Evolutionary conservation across 2,329 filamentous ascomycete genomes (phyloP), one percentile per base, ranked within the genome.

Genomic region (Penicillium vulpinum): DNA sequence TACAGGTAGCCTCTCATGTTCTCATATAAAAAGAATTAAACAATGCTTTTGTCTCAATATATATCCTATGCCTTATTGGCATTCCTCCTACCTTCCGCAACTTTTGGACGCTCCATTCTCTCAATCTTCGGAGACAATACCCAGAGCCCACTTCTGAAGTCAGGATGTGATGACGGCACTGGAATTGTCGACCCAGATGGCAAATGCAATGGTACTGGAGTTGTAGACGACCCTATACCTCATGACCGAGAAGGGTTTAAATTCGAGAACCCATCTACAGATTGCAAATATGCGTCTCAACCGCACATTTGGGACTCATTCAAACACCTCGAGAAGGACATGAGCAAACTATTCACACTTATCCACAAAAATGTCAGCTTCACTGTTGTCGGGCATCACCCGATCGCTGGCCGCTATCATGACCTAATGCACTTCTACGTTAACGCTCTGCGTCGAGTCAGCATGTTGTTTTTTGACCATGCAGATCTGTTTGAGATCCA

Each of bases 381-480:
- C 54, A 70, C 68, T 1, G 68, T 73, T 11, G 64, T 72, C 11
- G 70, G 70, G 13, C 67, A 71, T 45, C 70, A 73, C 38, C 70
- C 71, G 2, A 66, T 71, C 18, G 69, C 70, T 8, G 71, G 71
- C 2, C 66, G 61, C 45, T 73, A 73, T 35, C 53, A 63, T 26
- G 70, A 73, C 26, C 58, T 73, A 51, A 54, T 70, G 51, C 69
- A 72, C 61, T 72, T 72, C 46, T 71, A 69, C 22, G 67, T 73
- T 40, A 73, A 73, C 51, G 70, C 70, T 3, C 50, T 73, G 28
- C 62, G 68, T 8, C 60, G 70, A 15, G 67, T 72, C 11, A 68
- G 64, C 29, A 57, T 68, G 28, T 39, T 66, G 38, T 71, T 71
- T 44, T 47, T 56, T 18, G 67, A 70, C 28, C 65, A 73, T 53